phyloP scores from a whole-genome alignment of 805 yeast species.

The Scheffersomyces stipitis region DNA sequence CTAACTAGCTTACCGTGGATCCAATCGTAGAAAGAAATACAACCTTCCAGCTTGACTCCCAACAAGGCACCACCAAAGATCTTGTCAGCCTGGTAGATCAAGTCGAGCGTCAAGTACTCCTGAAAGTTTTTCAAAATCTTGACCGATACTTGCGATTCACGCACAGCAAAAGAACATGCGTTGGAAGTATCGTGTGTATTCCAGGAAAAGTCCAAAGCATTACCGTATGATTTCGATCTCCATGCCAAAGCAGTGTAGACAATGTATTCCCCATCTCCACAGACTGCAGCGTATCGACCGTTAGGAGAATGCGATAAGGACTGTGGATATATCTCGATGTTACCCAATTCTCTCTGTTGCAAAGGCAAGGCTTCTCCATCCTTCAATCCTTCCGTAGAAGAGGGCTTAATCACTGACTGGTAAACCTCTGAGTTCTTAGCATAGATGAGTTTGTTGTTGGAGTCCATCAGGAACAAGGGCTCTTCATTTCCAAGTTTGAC shows the following conservation, averaged over 20 bases:
- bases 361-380: conserved; percentile 82
- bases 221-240: conserved; percentile 94
- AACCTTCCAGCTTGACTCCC: conserved; percentile 81
- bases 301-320: conserved; percentile 90
- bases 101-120: conserved; percentile 65
- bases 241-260: conserved; percentile 96
- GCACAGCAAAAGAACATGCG: conserved; percentile 67
- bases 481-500: conserved; percentile 90
- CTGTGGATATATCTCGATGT: conserved; percentile 90
- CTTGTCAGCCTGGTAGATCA: conserved; percentile 72
- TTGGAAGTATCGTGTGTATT: conserved; percentile 76
- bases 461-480: conserved; percentile 91
- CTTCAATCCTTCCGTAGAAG: conserved; percentile 59
- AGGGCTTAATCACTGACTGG: conserved; percentile 71
- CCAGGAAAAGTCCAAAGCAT: conserved; percentile 92
- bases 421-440: conserved; percentile 88
- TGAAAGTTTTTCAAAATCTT: conserved; percentile 82
- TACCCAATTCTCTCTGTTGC: conserved; percentile 88
- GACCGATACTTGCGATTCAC: conserved; percentile 65
- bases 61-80: conserved; percentile 87
- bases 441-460: conserved; percentile 88
- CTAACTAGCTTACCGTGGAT: conserved; percentile 80
- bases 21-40: conserved; percentile 92
- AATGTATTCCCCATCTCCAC: conserved; percentile 97
- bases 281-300: conserved; percentile 94